phyloP scores from a whole-genome alignment of 2,329 filamentous ascomycete genomes.

The Fusarium sp. region DNA sequence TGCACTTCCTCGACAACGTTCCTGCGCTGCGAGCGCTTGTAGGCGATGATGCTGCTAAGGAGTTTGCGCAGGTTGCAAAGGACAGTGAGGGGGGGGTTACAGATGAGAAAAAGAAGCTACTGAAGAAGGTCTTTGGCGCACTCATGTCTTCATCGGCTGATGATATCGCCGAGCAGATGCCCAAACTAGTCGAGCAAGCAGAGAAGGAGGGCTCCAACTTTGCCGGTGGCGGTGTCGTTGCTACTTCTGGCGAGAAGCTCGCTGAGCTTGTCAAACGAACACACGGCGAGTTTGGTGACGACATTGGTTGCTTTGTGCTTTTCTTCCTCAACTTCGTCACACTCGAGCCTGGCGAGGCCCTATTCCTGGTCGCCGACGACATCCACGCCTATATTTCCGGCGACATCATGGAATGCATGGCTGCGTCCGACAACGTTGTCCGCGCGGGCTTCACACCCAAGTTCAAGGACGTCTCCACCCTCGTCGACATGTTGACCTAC shows the following conservation, averaged over 20 bases:
- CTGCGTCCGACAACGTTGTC: slow-evolving; percentile 97
- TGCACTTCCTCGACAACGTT: slow-evolving; percentile 78
- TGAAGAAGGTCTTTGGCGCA: slow-evolving; percentile 80
- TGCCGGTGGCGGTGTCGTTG: slow-evolving; percentile 76
- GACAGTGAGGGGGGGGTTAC: slow-evolving; percentile 55
- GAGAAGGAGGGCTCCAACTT: slow-evolving; percentile 77
- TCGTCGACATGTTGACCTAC: slow-evolving; percentile 94
- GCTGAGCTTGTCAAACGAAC: slow-evolving; percentile 82
- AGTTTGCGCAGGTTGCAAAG: slow-evolving; percentile 65
- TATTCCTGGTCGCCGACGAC: slow-evolving; percentile 96
- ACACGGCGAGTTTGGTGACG: slow-evolving; percentile 85
- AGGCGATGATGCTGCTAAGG: slow-evolving; percentile 70
- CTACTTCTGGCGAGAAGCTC: slow-evolving; percentile 76
- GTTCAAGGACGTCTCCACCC: slow-evolving; percentile 93
- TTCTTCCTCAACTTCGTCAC: slow-evolving; percentile 98
- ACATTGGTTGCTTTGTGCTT: slow-evolving; percentile 93
- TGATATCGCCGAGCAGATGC: slow-evolving; percentile 65
- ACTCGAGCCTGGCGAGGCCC: slow-evolving; percentile 87
- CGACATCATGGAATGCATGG: slow-evolving; percentile 99
- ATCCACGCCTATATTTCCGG: slow-evolving; percentile 95
- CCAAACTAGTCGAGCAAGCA: slow-evolving; percentile 78
- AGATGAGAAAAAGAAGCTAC: slow-evolving; percentile 78
- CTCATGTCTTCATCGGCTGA: slow-evolving; percentile 83
- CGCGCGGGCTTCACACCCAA: slow-evolving; percentile 98
- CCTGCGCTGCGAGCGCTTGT: slow-evolving; percentile 73